phyloP scores from a whole-genome alignment of 192 early-diverging fungal species.

The Podila epicladia region DNA sequence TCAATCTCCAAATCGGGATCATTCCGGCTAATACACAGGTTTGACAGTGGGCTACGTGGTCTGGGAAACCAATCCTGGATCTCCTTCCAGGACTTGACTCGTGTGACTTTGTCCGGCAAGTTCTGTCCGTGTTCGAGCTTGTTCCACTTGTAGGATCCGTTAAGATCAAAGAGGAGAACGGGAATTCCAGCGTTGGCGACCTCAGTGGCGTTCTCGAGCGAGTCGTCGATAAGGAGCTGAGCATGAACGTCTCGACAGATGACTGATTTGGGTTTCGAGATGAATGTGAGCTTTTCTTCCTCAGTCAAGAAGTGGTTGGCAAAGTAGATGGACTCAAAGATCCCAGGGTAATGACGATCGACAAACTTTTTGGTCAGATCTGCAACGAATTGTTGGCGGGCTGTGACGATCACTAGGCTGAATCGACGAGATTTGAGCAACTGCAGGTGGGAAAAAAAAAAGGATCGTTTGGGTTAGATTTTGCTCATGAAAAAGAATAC shows the following conservation, averaged over 20 bases:
- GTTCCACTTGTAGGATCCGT: conserved; percentile 62
- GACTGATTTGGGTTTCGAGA: conserved; percentile 64
- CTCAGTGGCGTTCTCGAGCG: conserved; percentile 60
- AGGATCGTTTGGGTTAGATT: background rate
- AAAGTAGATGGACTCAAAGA: conserved; percentile 73
- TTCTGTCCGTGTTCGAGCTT: conserved; percentile 29
- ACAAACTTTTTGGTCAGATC: conserved; percentile 67
- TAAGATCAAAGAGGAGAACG: conserved; percentile 65
- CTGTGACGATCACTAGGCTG: conserved; percentile 65
- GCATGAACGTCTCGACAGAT: conserved; percentile 67
- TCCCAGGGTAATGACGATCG: conserved; percentile 63
- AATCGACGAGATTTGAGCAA: conserved; percentile 61
- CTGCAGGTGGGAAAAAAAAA: conserved; percentile 15
- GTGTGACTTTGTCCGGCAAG: conserved; percentile 56
- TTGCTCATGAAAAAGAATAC: background rate
- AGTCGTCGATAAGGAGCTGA: conserved; percentile 66
- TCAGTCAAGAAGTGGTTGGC: conserved; percentile 63
- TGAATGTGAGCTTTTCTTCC: conserved; percentile 59
- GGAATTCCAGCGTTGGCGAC: conserved; percentile 61
- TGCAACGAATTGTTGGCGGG: conserved; percentile 67
- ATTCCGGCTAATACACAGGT: conserved; percentile 24
- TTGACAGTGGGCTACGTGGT: conserved; percentile 55
- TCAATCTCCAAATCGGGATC: conserved; percentile 15
- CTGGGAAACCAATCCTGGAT: conserved; percentile 57
- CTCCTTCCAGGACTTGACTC: conserved; percentile 65